phyloP scores from a whole-genome alignment of 768 basidiomycete species.

The Xerocomellus chrysenteron region DNA sequence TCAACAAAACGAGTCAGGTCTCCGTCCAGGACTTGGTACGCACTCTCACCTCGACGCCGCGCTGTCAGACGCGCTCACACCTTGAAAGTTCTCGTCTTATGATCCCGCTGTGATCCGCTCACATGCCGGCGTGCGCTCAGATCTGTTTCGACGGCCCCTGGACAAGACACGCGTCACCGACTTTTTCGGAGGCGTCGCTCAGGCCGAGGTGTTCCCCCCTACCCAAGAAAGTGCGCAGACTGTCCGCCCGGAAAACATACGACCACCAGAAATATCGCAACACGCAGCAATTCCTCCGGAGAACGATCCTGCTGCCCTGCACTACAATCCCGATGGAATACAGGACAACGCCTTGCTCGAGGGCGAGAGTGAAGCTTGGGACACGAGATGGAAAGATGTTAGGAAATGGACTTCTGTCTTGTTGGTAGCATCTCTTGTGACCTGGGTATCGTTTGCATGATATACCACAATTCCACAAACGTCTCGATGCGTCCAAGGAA shows the following conservation, averaged over 20 bases:
- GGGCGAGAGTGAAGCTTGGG: conserved; percentile 9
- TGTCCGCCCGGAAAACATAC: background rate
- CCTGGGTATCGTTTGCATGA: conserved; percentile 27
- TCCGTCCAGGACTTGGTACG: conserved; percentile 82
- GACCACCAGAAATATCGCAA: background rate
- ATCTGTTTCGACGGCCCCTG: conserved; percentile 73
- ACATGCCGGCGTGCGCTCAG: conserved; percentile 84
- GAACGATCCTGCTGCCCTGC: background rate
- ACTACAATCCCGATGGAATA: background rate
- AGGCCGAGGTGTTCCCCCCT: conserved; percentile 62
- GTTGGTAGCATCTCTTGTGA: conserved; percentile 24
- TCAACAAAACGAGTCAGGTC: conserved; percentile 84
- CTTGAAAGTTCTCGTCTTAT: conserved; percentile 74
- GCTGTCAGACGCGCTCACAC: conserved; percentile 6
- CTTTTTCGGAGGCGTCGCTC: conserved; percentile 86
- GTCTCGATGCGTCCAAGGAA: background rate
- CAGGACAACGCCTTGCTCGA: background rate
- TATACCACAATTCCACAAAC: conserved; percentile 7
- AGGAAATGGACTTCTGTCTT: conserved; percentile 32
- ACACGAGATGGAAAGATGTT: conserved; percentile 21
- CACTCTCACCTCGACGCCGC: conserved; percentile 6
- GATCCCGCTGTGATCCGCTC: conserved; percentile 75
- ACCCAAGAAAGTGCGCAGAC: background rate
- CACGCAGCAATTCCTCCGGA: background rate
- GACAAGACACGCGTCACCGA: conserved; percentile 68